Conservation (phyloP, 768 basidiomycete genomes). For the Pleurotus giganteus region DNA sequence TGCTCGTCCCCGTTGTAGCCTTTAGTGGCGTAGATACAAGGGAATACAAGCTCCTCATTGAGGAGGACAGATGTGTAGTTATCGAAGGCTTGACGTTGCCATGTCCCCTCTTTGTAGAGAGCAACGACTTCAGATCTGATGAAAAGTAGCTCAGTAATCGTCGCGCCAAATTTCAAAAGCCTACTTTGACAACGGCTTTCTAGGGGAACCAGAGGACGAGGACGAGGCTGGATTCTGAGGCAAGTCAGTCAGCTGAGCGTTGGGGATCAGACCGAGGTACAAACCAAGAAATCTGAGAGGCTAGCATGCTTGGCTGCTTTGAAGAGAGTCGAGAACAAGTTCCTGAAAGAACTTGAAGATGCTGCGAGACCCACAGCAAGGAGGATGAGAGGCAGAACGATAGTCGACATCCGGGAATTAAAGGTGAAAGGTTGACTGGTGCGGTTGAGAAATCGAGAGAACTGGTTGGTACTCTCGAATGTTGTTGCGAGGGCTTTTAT, state of each 20-base stretch:
- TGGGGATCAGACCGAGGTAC: neutral
- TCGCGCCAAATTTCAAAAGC: neutral
- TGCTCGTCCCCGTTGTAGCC: slow-evolving; percentile 21
- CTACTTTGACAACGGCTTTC: slow-evolving; percentile 19
- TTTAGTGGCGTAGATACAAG: slow-evolving; percentile 22
- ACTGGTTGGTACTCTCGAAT: neutral
- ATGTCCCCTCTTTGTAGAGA: slow-evolving; percentile 17
- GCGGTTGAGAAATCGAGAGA: neutral
- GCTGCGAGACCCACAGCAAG: neutral
- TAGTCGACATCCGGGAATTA: neutral
- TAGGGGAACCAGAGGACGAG: neutral
- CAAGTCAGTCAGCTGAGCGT: neutral
- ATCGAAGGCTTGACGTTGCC: slow-evolving; percentile 20
- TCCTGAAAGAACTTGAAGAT: neutral
- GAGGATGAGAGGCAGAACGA: neutral
- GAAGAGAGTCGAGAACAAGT: neutral
- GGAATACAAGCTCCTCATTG: slow-evolving; percentile 20
- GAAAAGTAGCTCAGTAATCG: neutral
- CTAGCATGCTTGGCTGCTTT: neutral
- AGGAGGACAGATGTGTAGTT: slow-evolving; percentile 16
- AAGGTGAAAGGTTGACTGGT: neutral
- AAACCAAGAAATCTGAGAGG: neutral
- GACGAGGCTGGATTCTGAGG: neutral
- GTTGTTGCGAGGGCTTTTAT: neutral
- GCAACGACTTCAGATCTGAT: slow-evolving; percentile 13